Conservation (phyloP, 2,329 filamentous ascomycete genomes). For the Xylariaceae sp. region DNA sequence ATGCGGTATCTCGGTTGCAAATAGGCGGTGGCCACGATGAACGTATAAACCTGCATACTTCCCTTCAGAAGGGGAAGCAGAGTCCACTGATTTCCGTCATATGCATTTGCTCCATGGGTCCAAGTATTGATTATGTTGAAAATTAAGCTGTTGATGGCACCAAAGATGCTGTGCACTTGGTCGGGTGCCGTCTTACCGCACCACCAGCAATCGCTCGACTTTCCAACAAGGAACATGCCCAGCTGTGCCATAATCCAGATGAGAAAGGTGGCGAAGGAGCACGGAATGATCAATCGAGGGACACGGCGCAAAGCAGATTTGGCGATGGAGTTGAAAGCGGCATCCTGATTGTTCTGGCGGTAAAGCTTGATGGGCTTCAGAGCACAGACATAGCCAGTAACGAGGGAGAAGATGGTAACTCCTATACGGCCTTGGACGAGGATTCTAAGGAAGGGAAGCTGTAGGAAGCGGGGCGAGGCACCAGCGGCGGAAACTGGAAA, state of each 20-base stretch:
- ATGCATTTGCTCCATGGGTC: constrained; percentile 46
- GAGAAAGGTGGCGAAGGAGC: constrained; percentile 49
- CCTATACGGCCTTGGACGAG: constrained; percentile 59
- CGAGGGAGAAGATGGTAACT: constrained; percentile 63
- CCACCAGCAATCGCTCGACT: constrained; percentile 58
- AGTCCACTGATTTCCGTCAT: constrained; percentile 58
- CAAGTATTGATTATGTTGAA: constrained; percentile 48
- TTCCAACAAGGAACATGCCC: constrained; percentile 53
- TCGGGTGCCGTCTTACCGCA: constrained; percentile 47
- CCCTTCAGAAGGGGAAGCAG: constrained; percentile 51
- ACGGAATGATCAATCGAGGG: constrained; percentile 55
- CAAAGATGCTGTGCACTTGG: constrained; percentile 34
- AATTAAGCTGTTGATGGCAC: constrained; percentile 42
- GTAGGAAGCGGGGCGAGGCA: constrained; percentile 46
- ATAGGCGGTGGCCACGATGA: constrained; percentile 48
- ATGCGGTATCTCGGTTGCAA: constrained; percentile 48
- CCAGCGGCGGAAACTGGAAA: constrained; percentile 42
- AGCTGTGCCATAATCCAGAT: constrained; percentile 52
- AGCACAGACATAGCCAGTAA: constrained; percentile 61
- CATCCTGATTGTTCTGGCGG: constrained; percentile 49
- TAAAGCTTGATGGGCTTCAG: constrained; percentile 56
- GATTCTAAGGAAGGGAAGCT: constrained; percentile 57
- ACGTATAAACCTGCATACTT: constrained; percentile 51
- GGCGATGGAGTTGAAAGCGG: constrained; percentile 50
- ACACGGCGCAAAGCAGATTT: constrained; percentile 56